Evolutionary conservation across 129 eudicot species (phyloP).

Genomic region (Scalesia atractyloides): DNA sequence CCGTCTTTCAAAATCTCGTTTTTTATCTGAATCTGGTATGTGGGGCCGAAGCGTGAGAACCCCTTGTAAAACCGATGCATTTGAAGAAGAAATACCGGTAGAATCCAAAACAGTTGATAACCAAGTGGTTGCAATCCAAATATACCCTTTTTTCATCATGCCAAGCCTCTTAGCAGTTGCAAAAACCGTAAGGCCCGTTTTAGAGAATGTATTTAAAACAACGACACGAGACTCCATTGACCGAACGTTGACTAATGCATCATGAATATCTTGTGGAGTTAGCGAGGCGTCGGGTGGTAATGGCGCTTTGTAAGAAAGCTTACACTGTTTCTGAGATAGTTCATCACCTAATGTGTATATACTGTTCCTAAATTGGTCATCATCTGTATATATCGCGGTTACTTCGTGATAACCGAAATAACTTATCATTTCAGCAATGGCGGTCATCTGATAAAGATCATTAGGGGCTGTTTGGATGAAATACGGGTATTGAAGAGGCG

Average conservation of each 20-base stretch:
- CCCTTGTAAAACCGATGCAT: conserved; percentile 45
- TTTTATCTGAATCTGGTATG: conserved; percentile 54
- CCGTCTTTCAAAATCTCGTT: conserved; percentile 42
- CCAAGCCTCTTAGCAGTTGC: conserved; percentile 62
- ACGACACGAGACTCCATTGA: conserved; percentile 80
- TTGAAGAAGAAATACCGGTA: conserved; percentile 17
- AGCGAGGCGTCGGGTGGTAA: conserved; percentile 52
- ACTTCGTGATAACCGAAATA: conserved; percentile 66
- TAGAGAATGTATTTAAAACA: conserved; percentile 53
- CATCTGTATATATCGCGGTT: conserved; percentile 61
- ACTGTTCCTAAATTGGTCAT: conserved; percentile 68
- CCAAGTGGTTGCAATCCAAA: conserved; percentile 89
- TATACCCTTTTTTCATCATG: conserved; percentile 75
- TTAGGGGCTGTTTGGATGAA: conserved; percentile 85
- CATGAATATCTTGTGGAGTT: conserved; percentile 31
- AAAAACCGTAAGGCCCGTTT: conserved; percentile 50
- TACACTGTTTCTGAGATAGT: conserved; percentile 55
- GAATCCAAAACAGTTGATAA: conserved; percentile 69
- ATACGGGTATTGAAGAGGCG: conserved; percentile 86
- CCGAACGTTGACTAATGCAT: conserved; percentile 45
- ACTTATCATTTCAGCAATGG: conserved; percentile 70
- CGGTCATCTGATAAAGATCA: conserved; percentile 80
- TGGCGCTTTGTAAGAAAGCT: conserved; percentile 66
- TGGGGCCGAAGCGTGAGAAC: conserved; percentile 73
- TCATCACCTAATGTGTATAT: conserved; percentile 57